These are phyloP conservation scores for Coelastrella sp. DNA, from an alignment of 139 green algal genomes.

Conservation along the genomic window DNA sequence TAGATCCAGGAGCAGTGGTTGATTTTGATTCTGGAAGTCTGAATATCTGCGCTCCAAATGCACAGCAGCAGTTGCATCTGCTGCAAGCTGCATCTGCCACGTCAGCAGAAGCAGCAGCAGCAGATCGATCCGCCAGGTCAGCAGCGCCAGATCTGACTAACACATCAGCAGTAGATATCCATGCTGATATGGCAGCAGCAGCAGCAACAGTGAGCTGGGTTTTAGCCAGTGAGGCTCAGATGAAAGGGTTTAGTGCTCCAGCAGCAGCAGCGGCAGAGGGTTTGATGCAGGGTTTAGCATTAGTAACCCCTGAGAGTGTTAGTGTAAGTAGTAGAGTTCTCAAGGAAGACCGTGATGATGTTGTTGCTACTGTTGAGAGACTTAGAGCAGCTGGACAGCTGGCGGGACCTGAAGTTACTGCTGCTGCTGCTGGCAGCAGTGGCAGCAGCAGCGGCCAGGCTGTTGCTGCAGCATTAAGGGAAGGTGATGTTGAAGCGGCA, in stretches of 20 bases:
- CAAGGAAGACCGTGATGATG: background rate
- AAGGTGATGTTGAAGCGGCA: background rate
- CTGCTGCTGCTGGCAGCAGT: slow-evolving; percentile 3
- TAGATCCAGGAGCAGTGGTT: background rate
- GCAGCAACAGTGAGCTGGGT: background rate
- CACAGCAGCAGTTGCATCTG: background rate
- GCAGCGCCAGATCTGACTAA: background rate
- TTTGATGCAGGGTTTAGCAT: background rate
- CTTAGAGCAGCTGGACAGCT: slow-evolving; percentile 1
- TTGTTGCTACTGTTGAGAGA: background rate
- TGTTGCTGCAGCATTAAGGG: background rate
- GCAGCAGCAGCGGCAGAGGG: slow-evolving; percentile 11
- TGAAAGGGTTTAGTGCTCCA: background rate
- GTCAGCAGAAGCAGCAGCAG: background rate
- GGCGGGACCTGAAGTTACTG: background rate
- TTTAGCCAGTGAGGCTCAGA: background rate
- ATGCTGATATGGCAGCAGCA: background rate
- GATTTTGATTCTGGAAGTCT: background rate
- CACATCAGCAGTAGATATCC: background rate
- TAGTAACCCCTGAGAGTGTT: background rate
- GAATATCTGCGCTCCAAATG: background rate
- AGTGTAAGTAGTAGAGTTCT: background rate
- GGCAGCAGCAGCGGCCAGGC: background rate
- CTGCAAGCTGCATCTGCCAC: background rate
- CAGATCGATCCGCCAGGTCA: background rate